phyloP scores from a whole-genome alignment of 805 yeast genomes.

The Diddensiella caesifluorescens region DNA sequence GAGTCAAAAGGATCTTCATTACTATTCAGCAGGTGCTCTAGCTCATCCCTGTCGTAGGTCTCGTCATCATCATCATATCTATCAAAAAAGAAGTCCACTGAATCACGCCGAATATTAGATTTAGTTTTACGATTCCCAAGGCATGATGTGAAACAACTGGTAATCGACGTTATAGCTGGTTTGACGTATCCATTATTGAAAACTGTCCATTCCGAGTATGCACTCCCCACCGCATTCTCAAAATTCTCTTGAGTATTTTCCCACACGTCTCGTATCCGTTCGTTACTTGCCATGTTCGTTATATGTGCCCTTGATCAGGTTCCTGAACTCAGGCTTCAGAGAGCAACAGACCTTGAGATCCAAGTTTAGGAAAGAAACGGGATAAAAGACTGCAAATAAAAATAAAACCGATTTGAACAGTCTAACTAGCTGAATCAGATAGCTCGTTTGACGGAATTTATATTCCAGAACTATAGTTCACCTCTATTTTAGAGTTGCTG shows the following conservation, averaged over 20 bases:
- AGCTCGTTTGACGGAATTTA: no score
- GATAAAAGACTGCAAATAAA: no score
- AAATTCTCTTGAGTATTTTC: conserved; percentile 25
- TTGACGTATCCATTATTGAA: conserved; percentile 13
- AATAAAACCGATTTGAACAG: no score
- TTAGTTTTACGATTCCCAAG: conserved; percentile 8
- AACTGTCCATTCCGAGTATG: conserved; percentile 20
- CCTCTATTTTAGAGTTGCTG: no score
- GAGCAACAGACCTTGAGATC: no score
- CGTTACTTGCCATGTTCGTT: conserved; percentile 12
- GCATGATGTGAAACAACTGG: conserved; percentile 10
- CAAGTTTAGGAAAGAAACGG: no score
- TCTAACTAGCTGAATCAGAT: no score
- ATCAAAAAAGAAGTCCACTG: conserved; percentile 26
- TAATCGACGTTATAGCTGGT: conserved; percentile 12
- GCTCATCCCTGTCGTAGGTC: conserved; percentile 23
- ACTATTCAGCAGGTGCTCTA: conserved; percentile 21
- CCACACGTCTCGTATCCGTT: conserved; percentile 21
- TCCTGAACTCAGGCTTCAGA: no score
- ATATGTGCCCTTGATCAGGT: neutral
- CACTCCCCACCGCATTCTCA: conserved; percentile 25
- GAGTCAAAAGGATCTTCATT: conserved; percentile 10
- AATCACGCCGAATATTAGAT: conserved; percentile 18
- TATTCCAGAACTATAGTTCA: no score
- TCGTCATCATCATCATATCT: conserved; percentile 28